Evolutionary conservation across 352 stramenopile genomes (phyloP), one percentile per base, ranked within the genome.

Genomic region (Phytophthora lateralis): DNA sequence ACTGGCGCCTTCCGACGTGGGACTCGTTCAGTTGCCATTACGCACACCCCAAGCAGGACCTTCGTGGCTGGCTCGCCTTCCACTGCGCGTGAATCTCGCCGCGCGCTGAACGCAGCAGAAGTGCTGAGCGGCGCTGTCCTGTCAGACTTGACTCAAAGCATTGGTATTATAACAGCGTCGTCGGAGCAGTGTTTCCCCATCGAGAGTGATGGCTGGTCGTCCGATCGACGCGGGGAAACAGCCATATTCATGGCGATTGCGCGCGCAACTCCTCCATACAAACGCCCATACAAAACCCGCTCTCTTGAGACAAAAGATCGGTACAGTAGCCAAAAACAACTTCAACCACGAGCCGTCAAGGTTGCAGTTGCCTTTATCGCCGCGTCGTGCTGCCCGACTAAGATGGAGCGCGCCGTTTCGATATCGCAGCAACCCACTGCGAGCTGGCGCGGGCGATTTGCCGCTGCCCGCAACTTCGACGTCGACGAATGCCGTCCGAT

Each of bases 281-380:
- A 63, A 45, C 11, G 8, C 6, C 12, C 54, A 60, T 63, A 54
- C 18, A 26, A 64, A 69, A 64, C 60, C 54, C 54, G 47, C 54
- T 64, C 54, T 69, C 60, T 26, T 66, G 54, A 54, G 46, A 63
- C 38, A 63, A 68, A 60, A 63, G 39, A 64, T 63, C 27, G 30
- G 41, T 30, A 58, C 17, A 18, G 38, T 38, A 58, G 24, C 47
- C 48, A 46, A 47, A 46, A 3, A 39, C 34, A 60, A 69, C 60
- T 69, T 69, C 60, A 69, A 69, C 54, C 54, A 63, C 53, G 26
- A n/a, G 17, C 32, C 48, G 32, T 35, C 32, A 44, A 21, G 9
- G 32, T 55, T 42, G 32, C 20, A 20, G 59, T 35, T 57, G 45
- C 14, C 39, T 24, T 50, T 43, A 18, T 37, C 29, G 54, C 34